Percentiles rank a stretch among this genome's conserved stretches.
Conservation (phyloP, 176 grass and related monocot genomes). For the Tillandsia fasciculata region DNA sequence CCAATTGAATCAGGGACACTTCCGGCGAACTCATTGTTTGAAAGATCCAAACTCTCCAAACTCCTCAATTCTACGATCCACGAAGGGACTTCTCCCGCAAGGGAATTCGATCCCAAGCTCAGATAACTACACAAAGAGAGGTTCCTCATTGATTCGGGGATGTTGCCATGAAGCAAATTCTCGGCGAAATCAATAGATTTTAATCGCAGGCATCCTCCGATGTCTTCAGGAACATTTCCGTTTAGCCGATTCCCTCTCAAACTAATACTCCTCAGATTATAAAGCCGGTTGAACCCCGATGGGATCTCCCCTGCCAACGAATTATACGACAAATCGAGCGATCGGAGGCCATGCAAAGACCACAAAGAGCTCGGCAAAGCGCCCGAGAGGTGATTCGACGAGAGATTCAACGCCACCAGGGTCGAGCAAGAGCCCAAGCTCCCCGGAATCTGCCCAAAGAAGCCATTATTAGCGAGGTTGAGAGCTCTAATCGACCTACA, state of each 20-base stretch:
- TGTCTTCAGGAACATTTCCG: constrained; percentile 58
- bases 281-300: constrained; percentile 65
- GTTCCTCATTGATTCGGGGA: constrained; percentile 62
- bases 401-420: constrained; percentile 68
- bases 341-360: constrained; percentile 73
- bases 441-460: constrained; percentile 50
- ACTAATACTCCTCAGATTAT: constrained; percentile 65
- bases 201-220: constrained; percentile 68
- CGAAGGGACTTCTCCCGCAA: constrained; percentile 58
- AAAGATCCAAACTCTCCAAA: constrained; percentile 66
- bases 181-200: constrained; percentile 62
- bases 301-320: constrained; percentile 59
- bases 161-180: constrained; percentile 58
- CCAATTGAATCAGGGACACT: constrained; percentile 59
- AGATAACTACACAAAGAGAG: constrained; percentile 69
- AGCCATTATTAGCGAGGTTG: constrained; percentile 65
- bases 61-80: constrained; percentile 77
- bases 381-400: constrained; percentile 55
- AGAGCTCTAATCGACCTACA: constrained; percentile 67
- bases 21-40: constrained; percentile 53
- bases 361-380: constrained; percentile 55
- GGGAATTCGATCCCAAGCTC: constrained; percentile 59
- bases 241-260: constrained; percentile 55
- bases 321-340: constrained; percentile 72
- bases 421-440: constrained; percentile 57